These are phyloP conservation scores for Achaetomiella virescens DNA, from an alignment of 495 filamentous ascomycete species.

Conservation along the genomic window DNA sequence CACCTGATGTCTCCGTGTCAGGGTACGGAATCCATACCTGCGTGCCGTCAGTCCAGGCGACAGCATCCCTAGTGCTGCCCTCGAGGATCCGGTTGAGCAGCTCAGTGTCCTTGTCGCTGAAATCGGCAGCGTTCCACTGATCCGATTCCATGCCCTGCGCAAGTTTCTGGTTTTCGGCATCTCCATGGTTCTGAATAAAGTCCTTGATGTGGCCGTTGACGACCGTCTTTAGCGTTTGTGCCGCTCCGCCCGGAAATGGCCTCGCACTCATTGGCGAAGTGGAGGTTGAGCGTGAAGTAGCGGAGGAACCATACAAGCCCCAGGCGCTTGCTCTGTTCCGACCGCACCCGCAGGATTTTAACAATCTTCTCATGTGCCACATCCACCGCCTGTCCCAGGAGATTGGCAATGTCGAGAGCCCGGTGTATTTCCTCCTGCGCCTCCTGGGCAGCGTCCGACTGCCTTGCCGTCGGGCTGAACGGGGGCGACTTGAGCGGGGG, in stretches of 20 bases:
- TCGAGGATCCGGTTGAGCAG: constrained; percentile 64
- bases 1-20: constrained; percentile 23
- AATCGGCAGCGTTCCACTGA: constrained; percentile 85
- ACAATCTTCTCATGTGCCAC: constrained; percentile 87
- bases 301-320: constrained; percentile 72
- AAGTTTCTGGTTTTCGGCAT: constrained; percentile 69
- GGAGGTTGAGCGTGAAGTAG: constrained; percentile 87
- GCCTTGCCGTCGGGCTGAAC: constrained; percentile 40
- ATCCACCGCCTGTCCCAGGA: constrained; percentile 92
- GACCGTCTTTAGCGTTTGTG: constrained; percentile 72
- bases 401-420: constrained; percentile 83
- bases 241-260: constrained; percentile 87
- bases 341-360: constrained; percentile 85
- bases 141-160: constrained; percentile 84
- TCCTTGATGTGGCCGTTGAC: constrained; percentile 90
- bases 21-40: constrained; percentile 61
- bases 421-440: constrained; percentile 77
- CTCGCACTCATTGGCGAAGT: constrained; percentile 96
- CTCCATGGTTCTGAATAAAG: constrained; percentile 71
- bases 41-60: constrained; percentile 64
- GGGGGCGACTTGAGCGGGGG: constrained; percentile 46
- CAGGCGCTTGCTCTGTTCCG: constrained; percentile 70
- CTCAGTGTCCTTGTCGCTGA: constrained; percentile 57
- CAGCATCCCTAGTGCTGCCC: constrained; percentile 72
- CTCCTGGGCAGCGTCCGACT: constrained; percentile 28